Base-by-base conservation (phyloP, 768 basidiomycete genomes). In the Lactarius pseudohatsudake region DNA sequence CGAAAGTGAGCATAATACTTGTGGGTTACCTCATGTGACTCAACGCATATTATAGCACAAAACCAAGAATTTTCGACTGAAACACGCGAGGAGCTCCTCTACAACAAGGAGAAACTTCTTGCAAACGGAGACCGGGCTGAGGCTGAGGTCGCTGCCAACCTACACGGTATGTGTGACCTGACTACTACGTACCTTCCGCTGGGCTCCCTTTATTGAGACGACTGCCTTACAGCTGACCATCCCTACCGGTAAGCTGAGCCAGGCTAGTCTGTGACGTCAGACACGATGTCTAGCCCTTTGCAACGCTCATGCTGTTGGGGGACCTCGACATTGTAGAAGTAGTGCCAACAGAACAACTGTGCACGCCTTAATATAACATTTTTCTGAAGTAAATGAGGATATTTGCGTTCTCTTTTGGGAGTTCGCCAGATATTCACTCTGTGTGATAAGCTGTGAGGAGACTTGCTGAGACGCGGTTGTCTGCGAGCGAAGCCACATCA, bases 31-130 rank as follows among this genome's bases (percentile, higher is more conserved):
- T 50, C 56, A 26, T 34, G 10, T 59, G 47, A 45, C 32, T 64
- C 60, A 38, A 34, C 53, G 7, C 22, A 38, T 41, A 18, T 47
- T 57, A 16, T 74, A 97, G 94, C 96, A 30, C 92, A 96, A 87
- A 98, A 98, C 78, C 90, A 94, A 73, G 97, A 98, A 76, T 98
- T 88, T 82, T 92, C 96, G 1, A 96, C 94, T 38, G 97, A 99
- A 80, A 98, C 94, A 11, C 90, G 97, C 65, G 97, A 99, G 78
- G 97, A 99, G 76, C 86, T 98, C 62, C 82, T 98, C 45, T 99
- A 99, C 80, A 98, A 98, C 84, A 99, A 99, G 78, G 97, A 98
- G 84, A 98, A 98, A 78, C 85, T 99, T 62, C 84, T 99, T 38
- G 88, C 94, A 30, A 98, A 96, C 73, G 96, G 97, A 62, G 97